Evolutionary conservation across 2,329 filamentous ascomycete genomes (phyloP).

Genomic region (Aurifilum marmelostoma): DNA sequence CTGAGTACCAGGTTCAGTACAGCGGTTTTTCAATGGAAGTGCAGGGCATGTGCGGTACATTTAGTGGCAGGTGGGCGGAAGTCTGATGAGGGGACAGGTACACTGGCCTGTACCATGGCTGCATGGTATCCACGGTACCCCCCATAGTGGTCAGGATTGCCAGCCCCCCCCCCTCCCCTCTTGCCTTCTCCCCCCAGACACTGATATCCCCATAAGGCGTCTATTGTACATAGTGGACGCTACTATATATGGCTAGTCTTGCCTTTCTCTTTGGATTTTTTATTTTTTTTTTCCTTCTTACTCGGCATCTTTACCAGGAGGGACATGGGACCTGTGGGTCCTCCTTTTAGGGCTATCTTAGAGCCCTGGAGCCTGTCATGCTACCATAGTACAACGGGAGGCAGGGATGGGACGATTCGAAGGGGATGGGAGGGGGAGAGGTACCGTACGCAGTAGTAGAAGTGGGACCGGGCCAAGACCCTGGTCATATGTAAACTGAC

Average conservation of each 20-base stretch:
- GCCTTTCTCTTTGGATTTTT: not conserved
- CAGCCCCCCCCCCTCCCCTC: not conserved
- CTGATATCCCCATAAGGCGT: constrained; percentile 5
- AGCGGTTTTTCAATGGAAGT: not conserved
- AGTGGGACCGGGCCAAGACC: not conserved
- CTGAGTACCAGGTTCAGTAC: not conserved
- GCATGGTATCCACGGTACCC: not conserved
- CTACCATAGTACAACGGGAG: not conserved
- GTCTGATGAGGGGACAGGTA: constrained; percentile 1
- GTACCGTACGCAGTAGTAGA: no score
- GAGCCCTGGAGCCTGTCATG: not conserved
- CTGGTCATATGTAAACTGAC: not conserved
- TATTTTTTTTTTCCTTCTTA: not conserved
- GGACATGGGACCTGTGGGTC: not conserved
- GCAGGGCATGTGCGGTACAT: not conserved
- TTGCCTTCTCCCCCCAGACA: not conserved
- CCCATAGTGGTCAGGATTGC: not conserved
- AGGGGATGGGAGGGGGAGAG: not conserved
- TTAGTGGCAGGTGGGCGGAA: not conserved
- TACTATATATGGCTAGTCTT: constrained; percentile 2
- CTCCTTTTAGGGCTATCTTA: not conserved
- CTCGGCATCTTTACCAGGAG: not conserved
- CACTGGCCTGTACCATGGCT: not conserved
- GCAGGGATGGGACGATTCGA: not conserved
- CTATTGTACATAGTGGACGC: not conserved